phyloP scores from a whole-genome alignment of 2,329 filamentous ascomycete species.

The Bimuria novae-zelandiae region DNA sequence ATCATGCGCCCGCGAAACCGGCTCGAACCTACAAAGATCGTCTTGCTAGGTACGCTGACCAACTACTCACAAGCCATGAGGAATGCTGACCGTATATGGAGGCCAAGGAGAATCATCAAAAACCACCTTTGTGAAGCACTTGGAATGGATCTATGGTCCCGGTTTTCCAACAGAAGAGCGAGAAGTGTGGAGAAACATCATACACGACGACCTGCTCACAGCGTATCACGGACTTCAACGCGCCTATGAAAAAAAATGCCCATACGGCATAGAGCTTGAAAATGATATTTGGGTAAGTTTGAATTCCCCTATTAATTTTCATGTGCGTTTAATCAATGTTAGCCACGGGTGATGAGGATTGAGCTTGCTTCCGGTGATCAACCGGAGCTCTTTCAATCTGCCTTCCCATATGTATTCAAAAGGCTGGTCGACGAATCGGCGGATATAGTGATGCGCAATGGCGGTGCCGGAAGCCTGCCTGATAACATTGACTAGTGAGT shows the following conservation, averaged over 20 bases:
- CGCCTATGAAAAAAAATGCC: background rate
- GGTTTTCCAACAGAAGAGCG: background rate
- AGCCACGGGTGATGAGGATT: background rate
- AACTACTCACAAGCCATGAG: background rate
- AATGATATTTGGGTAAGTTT: background rate
- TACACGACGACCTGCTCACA: background rate
- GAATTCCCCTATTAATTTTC: background rate
- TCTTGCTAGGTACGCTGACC: background rate
- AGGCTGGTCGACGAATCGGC: background rate
- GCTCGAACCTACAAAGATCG: background rate
- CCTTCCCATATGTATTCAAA: background rate
- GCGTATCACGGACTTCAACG: background rate
- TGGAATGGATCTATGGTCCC: background rate
- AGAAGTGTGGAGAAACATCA: background rate
- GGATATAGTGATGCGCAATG: background rate
- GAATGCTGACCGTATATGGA: background rate
- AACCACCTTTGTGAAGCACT: background rate
- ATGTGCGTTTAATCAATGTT: background rate
- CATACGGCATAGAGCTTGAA: background rate
- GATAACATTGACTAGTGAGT: background rate
- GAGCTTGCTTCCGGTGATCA: background rate
- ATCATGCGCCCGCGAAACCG: too few relatives aligned
- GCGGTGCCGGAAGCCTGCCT: background rate
- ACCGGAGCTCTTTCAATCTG: background rate
- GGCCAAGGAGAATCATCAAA: background rate